Conservation (phyloP, 2,329 filamentous ascomycete species). For the Diaporthe sp. region DNA sequence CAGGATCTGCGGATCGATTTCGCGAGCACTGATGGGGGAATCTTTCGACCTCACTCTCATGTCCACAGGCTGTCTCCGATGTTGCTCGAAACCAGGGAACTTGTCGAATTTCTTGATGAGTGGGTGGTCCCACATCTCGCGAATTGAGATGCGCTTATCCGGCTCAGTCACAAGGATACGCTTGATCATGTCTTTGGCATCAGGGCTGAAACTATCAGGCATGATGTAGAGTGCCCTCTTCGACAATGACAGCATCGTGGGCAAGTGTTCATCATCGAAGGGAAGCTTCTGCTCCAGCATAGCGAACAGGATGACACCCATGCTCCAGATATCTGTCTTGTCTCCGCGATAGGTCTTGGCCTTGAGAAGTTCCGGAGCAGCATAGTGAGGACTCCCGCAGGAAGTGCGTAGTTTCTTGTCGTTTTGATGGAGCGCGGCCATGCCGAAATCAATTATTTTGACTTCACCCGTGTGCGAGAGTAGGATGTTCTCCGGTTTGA, state of each 20-base stretch:
- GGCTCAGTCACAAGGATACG: conserved; percentile 86
- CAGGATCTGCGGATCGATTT: conserved; percentile 85
- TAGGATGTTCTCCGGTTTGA: conserved; percentile 98
- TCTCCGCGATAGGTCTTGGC: conserved; percentile 85
- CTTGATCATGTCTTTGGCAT: conserved; percentile 83
- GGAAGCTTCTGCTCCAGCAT: conserved; percentile 87
- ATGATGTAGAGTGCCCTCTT: conserved; percentile 73
- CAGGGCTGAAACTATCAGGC: conserved; percentile 71
- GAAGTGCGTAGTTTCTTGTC: conserved; percentile 85
- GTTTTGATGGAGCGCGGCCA: conserved; percentile 92
- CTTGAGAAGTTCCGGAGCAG: conserved; percentile 90
- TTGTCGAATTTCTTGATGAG: conserved; percentile 88
- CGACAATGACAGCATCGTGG: conserved; percentile 71
- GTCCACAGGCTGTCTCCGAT: conserved; percentile 65
- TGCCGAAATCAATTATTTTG: conserved; percentile 97
- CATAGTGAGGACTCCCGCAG: conserved; percentile 97
- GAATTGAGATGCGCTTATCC: conserved; percentile 81
- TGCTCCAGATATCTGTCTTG: conserved; percentile 93
- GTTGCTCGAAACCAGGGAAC: conserved; percentile 75
- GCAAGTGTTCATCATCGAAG: conserved; percentile 75
- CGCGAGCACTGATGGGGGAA: conserved; percentile 69
- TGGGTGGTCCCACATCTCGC: conserved; percentile 87
- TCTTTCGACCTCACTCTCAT: conserved; percentile 74
- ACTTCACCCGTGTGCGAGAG: conserved; percentile 82
- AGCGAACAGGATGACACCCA: conserved; percentile 90